Base-by-base conservation (phyloP, 1,284 basidiomycete species). In the Ceraceosorus guamensis region DNA sequence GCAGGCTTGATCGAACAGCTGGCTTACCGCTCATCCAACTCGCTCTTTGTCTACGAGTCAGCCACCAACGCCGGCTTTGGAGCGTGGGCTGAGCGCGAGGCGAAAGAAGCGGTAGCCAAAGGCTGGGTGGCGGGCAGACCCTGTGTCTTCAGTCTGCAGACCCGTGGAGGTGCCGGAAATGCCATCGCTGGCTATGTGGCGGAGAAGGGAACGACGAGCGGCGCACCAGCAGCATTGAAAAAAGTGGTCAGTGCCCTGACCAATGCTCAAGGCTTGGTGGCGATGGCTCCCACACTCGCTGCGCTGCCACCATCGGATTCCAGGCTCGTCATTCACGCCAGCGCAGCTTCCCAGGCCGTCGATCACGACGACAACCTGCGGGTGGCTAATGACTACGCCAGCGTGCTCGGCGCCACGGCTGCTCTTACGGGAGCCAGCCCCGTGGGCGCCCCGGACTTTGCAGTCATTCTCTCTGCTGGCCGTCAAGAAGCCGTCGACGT, bases 81-180 rank as follows among this genome's bases (percentile, higher is more conserved):
- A 49, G 53, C 64, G 7, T 71, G 56, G 62, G 61, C 65, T 52
- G 73, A 76, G 59, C 51, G 61, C 48, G 59, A 69, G 55, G 68
- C 68, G 14, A 33, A 55, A 33, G 54, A 58, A 3, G 66, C 66
- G 30, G 48, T 52, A 14, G 35, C 49, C 35, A 53, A 64, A 48
- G 64, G 65, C 34, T 63, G 59, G 62, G 61, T 58, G 54, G 54
- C 58, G 16, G 63, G 65, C 24, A 61, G 63, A 7, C 62, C 71
- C 48, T 59, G 63, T 50, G 73, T 76, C 52, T 68, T 68, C 56
- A 56, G 64, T 56, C 70, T 76, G 70, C 73, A 76, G 66, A 71
- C 72, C 44, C 69, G 73, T 33, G 55, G 91, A 3, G 95, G 93
- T 43, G 98, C 73, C 24, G 72, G 65, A 45, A 65, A 55, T 51